Percentiles rank a stretch among this genome's conserved stretches.
Evolutionary conservation across 176 grass and related monocot species (phyloP).

Genomic region (Canna indica): DNA sequence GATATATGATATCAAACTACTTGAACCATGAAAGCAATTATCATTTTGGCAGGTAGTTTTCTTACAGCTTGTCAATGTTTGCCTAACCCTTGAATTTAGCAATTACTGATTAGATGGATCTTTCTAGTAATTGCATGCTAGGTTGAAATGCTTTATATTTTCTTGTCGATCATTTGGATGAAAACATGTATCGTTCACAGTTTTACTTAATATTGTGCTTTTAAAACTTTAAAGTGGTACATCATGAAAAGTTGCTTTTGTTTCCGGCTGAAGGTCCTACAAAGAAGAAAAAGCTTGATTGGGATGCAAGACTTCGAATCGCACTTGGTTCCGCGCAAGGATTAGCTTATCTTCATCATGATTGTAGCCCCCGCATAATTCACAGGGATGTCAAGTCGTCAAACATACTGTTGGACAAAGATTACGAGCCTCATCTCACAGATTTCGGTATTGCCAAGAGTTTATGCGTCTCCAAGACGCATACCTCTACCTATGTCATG

Average conservation of each 20-base stretch:
- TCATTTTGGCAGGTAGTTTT: no score
- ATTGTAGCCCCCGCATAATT: slow-evolving; percentile 75
- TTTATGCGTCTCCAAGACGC: slow-evolving; percentile 69
- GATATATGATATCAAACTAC: no score
- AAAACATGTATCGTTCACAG: not conserved
- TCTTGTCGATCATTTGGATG: not conserved
- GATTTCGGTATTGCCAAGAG: slow-evolving; percentile 96
- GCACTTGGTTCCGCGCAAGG: slow-evolving; percentile 80
- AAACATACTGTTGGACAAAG: slow-evolving; percentile 82
- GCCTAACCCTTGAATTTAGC: no score
- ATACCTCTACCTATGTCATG: slow-evolving; percentile 89
- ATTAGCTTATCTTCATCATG: slow-evolving; percentile 83
- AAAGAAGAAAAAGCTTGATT: slow-evolving; percentile 73
- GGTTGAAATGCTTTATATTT: no score
- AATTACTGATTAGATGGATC: no score
- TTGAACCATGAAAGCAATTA: no score
- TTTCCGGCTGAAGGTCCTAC: slow-evolving; percentile 32
- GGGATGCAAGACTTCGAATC: slow-evolving; percentile 59
- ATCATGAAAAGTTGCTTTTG: not conserved
- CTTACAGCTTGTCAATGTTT: no score
- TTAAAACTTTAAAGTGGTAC: not conserved
- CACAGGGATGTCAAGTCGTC: slow-evolving; percentile 87
- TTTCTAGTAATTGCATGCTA: no score
- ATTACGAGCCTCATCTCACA: slow-evolving; percentile 65
- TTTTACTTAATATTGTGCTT: no score